Conservation (phyloP, 2,329 filamentous ascomycete genomes). For the Pseudogymnoascus sp. region DNA sequence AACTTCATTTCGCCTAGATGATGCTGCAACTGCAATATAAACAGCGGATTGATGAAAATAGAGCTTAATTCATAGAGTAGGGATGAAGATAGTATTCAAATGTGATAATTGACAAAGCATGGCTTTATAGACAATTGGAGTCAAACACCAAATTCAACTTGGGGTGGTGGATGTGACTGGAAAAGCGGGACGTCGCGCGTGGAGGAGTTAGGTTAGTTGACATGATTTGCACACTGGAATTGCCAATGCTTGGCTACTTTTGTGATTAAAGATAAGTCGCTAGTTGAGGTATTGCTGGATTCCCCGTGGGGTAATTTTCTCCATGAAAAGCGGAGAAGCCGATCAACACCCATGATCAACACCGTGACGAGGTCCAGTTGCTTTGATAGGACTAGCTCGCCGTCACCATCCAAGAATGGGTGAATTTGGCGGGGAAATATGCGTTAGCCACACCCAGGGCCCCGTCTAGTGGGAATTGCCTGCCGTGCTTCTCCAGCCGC, state of each 20-base stretch:
- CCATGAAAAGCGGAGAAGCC: not conserved
- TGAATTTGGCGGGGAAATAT: no score
- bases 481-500: not conserved
- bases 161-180: not conserved
- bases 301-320: not conserved
- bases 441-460: not conserved
- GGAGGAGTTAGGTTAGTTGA: not conserved
- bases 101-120: not conserved
- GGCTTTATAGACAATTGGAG: not conserved
- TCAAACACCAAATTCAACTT: not conserved
- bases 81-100: not conserved
- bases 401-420: not conserved
- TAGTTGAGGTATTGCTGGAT: not conserved
- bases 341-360: not conserved
- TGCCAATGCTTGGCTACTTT: not conserved
- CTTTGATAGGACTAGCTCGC: not conserved
- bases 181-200: not conserved
- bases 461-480: not conserved
- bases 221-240: not conserved
- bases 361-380: not conserved
- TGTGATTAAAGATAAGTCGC: not conserved
- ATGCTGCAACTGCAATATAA: not conserved
- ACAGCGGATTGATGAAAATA: not conserved
- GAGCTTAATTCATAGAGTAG: not conserved
- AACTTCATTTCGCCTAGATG: not conserved